phyloP scores from a whole-genome alignment of 1,284 basidiomycete genomes.

The Ceratobasidium sp. region DNA sequence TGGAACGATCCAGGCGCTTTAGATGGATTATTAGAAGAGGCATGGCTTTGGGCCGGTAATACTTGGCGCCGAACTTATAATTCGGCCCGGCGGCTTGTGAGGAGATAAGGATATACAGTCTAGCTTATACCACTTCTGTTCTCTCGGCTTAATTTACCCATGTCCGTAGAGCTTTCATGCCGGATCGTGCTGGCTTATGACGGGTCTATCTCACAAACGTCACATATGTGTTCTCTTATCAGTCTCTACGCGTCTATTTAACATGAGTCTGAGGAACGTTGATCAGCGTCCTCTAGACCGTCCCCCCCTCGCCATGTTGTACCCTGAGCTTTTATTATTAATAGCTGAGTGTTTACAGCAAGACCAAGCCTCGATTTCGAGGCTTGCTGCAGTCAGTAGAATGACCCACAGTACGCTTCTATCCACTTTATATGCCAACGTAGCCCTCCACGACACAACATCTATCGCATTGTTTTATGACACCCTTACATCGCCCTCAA shows the following conservation, averaged over 20 bases:
- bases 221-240: too few species aligned
- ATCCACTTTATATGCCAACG: neutral
- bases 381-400: neutral
- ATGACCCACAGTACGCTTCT: neutral
- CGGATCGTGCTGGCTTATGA: too few species aligned
- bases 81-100: conserved; percentile 22
- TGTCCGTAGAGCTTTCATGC: too few species aligned
- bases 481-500: neutral
- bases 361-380: neutral
- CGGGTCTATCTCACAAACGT: too few species aligned
- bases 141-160: too few species aligned
- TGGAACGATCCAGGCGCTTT: conserved; percentile 52
- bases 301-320: neutral
- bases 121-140: too few species aligned
- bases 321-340: neutral
- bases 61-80: conserved; percentile 3
- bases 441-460: neutral
- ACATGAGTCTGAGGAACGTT: too few species aligned
- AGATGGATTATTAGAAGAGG: conserved; percentile 54
- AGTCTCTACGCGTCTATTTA: too few species aligned
- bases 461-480: neutral
- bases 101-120: conserved; percentile 2
- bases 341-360: neutral
- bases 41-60: conserved; percentile 49
- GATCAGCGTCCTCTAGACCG: too few species aligned